Percentiles rank a stretch among this genome's conserved stretches.
Evolutionary conservation across 768 basidiomycete species (phyloP).

Genomic region (Suillus decipiens): DNA sequence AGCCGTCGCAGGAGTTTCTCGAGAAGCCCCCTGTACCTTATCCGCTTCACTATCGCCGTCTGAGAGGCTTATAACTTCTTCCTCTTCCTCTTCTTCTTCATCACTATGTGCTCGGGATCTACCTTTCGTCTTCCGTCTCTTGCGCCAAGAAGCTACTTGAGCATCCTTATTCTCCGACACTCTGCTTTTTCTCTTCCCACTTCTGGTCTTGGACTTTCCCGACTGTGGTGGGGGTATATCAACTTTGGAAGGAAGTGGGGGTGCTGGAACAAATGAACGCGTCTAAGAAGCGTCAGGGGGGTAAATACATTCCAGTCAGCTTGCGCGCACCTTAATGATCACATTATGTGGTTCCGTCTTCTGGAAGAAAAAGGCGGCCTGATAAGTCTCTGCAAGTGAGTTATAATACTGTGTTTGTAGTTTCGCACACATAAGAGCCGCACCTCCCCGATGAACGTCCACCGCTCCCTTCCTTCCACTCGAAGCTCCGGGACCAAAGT

Average conservation of each 20-base stretch:
- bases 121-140: slow-evolving; percentile 43
- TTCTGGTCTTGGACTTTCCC: slow-evolving; percentile 18
- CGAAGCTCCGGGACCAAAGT: slow-evolving; percentile 39
- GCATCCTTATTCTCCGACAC: slow-evolving; percentile 11
- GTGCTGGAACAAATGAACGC: slow-evolving; percentile 41
- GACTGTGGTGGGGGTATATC: slow-evolving; percentile 16
- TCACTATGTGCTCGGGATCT: slow-evolving; percentile 31
- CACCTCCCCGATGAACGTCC: slow-evolving; percentile 86
- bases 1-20: slow-evolving; percentile 15
- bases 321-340: slow-evolving; percentile 69
- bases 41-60: slow-evolving; percentile 10
- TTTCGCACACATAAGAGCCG: slow-evolving; percentile 10
- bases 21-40: slow-evolving; percentile 11
- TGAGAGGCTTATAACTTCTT: slow-evolving; percentile 12
- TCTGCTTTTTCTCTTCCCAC: slow-evolving; percentile 26
- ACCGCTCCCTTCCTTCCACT: slow-evolving; percentile 69
- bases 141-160: slow-evolving; percentile 18
- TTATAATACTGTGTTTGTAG: slow-evolving; percentile 11
- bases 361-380: slow-evolving; percentile 89
- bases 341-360: slow-evolving; percentile 82
- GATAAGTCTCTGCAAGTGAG: slow-evolving; percentile 66
- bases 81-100: slow-evolving; percentile 27
- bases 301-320: slow-evolving; percentile 3
- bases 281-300: slow-evolving; percentile 32
- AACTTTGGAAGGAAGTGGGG: slow-evolving; percentile 13